These are phyloP conservation scores for Xylariaceae sp. DNA, from an alignment of 2,329 filamentous ascomycete species.

Conservation along the genomic window DNA sequence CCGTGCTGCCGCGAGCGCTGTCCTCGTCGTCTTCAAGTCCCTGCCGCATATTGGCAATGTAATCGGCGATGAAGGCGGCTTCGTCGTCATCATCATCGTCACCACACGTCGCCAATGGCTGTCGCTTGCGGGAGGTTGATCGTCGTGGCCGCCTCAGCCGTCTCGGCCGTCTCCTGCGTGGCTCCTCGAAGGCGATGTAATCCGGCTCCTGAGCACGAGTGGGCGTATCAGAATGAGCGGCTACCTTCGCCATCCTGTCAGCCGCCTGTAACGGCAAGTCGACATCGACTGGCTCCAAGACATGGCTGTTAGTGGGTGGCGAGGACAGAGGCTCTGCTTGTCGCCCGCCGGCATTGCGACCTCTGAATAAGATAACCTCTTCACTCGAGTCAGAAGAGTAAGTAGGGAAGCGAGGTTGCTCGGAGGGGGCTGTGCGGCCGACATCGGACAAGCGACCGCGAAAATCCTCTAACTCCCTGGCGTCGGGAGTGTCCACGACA, in stretches of 20 bases:
- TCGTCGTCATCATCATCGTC: conserved; percentile 35
- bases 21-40: conserved; percentile 26
- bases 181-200: conserved; percentile 19
- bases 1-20: no score
- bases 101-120: conserved; percentile 3
- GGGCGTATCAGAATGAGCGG: neutral
- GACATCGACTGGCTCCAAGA: conserved; percentile 24
- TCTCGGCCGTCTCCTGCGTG: conserved; percentile 10
- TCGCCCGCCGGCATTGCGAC: conserved; percentile 37
- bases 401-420: conserved; percentile 11
- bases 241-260: conserved; percentile 14
- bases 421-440: neutral
- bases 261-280: conserved; percentile 31
- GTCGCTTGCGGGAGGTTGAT: conserved; percentile 1
- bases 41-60: conserved; percentile 60
- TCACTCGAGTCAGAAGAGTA: conserved; percentile 57
- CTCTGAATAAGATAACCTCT: conserved; percentile 66
- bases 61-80: conserved; percentile 59
- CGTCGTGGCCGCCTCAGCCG: conserved; percentile 12
- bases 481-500: neutral
- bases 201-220: conserved; percentile 11
- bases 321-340: conserved; percentile 3
- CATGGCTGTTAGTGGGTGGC: conserved; percentile 2
- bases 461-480: neutral
- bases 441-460: neutral